Evolutionary conservation across 345 rosid genomes (phyloP).

Genomic region (Ricinus communis): DNA sequence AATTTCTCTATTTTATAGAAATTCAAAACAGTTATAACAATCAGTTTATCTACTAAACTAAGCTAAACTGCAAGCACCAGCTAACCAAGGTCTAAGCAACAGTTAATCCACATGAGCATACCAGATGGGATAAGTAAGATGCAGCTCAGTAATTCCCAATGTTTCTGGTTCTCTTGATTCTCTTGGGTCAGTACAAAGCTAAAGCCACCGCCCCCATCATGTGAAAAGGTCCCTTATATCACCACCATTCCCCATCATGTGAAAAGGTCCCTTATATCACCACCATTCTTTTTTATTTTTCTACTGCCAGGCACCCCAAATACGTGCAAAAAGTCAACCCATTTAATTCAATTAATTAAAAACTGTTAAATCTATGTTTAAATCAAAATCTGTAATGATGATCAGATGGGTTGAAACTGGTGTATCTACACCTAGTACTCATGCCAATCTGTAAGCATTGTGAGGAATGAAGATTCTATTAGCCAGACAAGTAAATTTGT

Average conservation of each 20-base stretch:
- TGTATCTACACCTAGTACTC: conserved; percentile 7
- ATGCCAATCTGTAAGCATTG: conserved; percentile 4
- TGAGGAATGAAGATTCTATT: background rate
- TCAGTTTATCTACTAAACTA: no score
- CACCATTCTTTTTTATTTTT: background rate
- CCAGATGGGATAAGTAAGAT: no score
- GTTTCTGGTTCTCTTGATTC: no score
- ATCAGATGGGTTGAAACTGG: conserved; percentile 4
- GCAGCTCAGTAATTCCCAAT: no score
- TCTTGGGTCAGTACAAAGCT: no score
- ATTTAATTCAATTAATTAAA: background rate
- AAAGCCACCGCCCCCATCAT: no score
- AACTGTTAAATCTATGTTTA: background rate
- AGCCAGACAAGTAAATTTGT: background rate
- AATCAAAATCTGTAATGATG: background rate
- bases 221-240: no score
- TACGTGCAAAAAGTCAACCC: background rate
- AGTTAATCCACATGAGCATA: no score
- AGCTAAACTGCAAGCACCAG: no score
- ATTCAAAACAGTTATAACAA: no score
- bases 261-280: background rate
- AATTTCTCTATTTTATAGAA: no score
- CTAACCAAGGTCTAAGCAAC: no score
- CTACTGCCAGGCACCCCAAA: background rate
- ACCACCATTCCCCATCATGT: background rate